phyloP scores from a whole-genome alignment of 768 basidiomycete genomes.

The Phylloporus sp. region DNA sequence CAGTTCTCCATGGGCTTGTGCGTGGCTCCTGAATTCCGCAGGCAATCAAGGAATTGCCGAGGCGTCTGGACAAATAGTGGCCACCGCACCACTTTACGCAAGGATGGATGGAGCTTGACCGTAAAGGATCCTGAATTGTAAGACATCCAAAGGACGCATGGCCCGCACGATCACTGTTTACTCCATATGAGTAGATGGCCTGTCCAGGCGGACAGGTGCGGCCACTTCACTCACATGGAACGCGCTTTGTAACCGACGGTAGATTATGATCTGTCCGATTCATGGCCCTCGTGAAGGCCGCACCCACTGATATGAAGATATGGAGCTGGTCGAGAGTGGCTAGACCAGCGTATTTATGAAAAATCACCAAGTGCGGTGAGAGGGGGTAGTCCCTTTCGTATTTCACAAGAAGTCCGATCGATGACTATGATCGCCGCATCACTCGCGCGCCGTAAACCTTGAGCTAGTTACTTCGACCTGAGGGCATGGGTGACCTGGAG shows the following conservation, averaged over 20 bases:
- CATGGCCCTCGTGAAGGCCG: conserved; percentile 1
- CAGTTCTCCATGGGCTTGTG: conserved; percentile 3
- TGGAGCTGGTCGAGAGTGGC: conserved; percentile 3
- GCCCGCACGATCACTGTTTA: conserved; percentile 5
- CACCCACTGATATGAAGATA: conserved; percentile 15
- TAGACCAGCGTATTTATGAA: conserved; percentile 20
- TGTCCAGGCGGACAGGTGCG: not conserved
- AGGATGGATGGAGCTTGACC: not conserved
- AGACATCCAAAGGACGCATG: not conserved
- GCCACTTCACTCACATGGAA: conserved; percentile 8
- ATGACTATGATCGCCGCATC: conserved; percentile 23
- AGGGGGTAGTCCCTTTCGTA: conserved; percentile 2
- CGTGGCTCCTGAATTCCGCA: not conserved
- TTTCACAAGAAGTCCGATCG: conserved; percentile 17
- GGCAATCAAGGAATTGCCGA: conserved; percentile 14
- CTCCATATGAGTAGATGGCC: conserved; percentile 4
- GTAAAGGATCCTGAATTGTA: not conserved
- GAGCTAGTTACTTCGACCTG: conserved; percentile 13
- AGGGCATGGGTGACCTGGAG: not conserved
- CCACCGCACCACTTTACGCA: conserved; percentile 8
- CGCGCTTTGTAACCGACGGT: conserved; percentile 5
- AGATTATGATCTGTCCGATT: conserved; percentile 5
- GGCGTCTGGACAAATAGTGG: conserved; percentile 3
- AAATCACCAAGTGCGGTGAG: conserved; percentile 20
- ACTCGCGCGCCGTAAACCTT: conserved; percentile 12